Conservation (phyloP, 129 eudicot genomes). For the Pseudognaphalium luteoalbum region DNA sequence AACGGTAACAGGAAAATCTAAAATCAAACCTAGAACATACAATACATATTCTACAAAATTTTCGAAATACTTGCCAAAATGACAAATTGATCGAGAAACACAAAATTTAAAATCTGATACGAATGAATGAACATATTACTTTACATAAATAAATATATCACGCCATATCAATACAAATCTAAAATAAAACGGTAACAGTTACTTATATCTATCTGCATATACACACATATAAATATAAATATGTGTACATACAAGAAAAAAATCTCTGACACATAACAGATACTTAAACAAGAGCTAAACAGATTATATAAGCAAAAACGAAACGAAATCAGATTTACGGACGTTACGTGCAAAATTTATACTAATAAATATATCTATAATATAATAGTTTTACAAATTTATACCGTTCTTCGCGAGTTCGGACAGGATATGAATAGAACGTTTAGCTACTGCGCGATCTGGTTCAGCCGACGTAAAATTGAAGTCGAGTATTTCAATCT, state of each 20-base stretch:
- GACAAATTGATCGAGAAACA: background rate
- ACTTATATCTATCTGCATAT: background rate
- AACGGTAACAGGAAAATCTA: background rate
- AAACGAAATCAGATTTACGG: background rate
- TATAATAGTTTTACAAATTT: background rate
- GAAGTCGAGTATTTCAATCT: constrained; percentile 49
- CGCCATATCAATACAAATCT: background rate
- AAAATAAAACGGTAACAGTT: background rate
- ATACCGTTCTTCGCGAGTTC: background rate
- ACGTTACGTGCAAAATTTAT: background rate
- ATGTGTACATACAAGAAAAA: background rate
- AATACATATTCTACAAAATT: background rate
- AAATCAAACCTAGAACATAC: background rate
- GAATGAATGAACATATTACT: background rate
- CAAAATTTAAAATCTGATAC: background rate
- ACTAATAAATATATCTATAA: background rate
- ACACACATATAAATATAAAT: background rate
- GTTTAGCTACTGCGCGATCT: constrained; percentile 75
- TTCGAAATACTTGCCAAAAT: background rate
- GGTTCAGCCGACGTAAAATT: constrained; percentile 42
- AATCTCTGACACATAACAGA: background rate
- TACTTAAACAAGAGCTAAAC: background rate
- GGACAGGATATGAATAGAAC: constrained; percentile 47
- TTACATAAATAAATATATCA: no score
- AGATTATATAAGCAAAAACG: background rate